Conservation (phyloP, 2,329 filamentous ascomycete genomes). For the Scedosporium minutisporum region DNA sequence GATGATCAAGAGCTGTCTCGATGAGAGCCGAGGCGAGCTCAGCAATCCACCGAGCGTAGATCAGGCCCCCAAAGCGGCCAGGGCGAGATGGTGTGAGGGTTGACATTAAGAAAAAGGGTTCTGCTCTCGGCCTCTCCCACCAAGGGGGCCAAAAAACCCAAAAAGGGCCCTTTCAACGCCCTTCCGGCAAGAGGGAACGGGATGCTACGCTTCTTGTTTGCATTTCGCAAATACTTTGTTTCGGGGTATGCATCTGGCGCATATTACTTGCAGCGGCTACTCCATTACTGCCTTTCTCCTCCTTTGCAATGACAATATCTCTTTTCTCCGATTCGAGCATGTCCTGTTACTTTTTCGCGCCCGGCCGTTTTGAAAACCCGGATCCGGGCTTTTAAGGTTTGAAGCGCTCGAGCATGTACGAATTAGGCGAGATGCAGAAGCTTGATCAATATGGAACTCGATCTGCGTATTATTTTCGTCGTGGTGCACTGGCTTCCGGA, state of each 20-base stretch:
- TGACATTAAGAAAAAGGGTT: background rate
- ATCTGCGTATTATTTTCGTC: background rate
- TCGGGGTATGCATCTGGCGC: background rate
- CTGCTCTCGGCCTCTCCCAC: background rate
- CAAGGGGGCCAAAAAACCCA: background rate
- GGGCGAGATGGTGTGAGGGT: background rate
- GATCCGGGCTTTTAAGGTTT: background rate
- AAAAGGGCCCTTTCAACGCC: background rate
- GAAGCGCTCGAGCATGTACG: background rate
- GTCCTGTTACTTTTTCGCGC: background rate
- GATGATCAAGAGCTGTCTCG: background rate
- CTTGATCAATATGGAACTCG: background rate
- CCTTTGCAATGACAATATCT: background rate
- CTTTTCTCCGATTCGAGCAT: background rate
- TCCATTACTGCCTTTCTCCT: conserved; percentile 1
- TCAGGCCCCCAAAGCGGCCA: background rate
- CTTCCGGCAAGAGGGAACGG: background rate
- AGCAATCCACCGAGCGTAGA: background rate
- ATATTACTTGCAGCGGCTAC: background rate
- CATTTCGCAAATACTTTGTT: background rate
- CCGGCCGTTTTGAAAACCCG: background rate
- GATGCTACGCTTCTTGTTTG: conserved; percentile 1
- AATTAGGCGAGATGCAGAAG: background rate
- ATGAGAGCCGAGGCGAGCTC: background rate
- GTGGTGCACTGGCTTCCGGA: background rate